These are phyloP conservation scores for Stygiomarasmius scandens DNA, from an alignment of 1,284 basidiomycete genomes.

Conservation along the genomic window DNA sequence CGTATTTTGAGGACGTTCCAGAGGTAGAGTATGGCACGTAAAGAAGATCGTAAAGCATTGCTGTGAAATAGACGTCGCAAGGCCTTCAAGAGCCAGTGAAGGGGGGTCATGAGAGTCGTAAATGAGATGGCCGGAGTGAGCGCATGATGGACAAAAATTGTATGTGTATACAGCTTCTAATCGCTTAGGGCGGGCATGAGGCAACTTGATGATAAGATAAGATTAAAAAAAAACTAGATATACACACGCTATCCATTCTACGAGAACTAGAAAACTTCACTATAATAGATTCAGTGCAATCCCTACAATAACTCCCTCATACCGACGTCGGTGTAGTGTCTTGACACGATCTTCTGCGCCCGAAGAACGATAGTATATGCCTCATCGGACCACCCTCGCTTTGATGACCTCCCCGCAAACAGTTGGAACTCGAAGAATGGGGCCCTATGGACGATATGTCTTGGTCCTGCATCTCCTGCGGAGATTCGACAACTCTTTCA, in stretches of 20 bases:
- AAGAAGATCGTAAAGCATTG: constrained; percentile 1
- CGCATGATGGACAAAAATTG: too few species aligned
- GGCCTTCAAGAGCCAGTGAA: constrained; percentile 6
- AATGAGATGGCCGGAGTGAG: not conserved
- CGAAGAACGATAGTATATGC: not conserved
- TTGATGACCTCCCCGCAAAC: too few species aligned
- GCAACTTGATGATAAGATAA: too few species aligned
- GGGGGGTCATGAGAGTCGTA: constrained; percentile 6
- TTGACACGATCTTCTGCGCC: not conserved
- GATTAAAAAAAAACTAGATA: too few species aligned
- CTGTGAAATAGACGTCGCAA: constrained; percentile 2
- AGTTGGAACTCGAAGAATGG: not conserved
- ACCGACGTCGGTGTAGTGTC: not conserved
- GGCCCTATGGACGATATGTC: not conserved
- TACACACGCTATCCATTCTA: too few species aligned
- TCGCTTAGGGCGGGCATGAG: too few species aligned
- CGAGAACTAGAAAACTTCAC: too few species aligned
- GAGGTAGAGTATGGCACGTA: constrained; percentile 4
- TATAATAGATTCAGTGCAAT: too few species aligned
- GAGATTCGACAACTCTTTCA: not conserved
- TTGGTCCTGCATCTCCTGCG: not conserved
- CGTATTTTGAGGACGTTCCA: not conserved
- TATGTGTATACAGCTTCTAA: too few species aligned
- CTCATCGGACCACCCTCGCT: too few species aligned
- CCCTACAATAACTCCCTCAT: not conserved